Evolutionary conservation across 352 stramenopile species (phyloP).

Genomic region (Saprolegnia parasitica): DNA sequence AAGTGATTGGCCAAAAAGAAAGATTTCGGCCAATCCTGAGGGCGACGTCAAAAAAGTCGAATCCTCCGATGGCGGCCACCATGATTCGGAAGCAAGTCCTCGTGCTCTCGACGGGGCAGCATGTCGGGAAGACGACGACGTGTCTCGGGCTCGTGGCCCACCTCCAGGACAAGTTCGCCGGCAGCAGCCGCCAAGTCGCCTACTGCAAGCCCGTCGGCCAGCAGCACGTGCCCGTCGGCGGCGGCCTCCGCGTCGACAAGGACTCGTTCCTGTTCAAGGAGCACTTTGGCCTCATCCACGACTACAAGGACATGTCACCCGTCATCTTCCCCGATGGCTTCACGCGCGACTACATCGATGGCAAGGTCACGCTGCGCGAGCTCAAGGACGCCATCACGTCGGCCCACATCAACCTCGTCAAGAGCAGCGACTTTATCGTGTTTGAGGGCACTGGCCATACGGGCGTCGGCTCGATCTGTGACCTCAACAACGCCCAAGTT

Average conservation of each 20-base stretch:
- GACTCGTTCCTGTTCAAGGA: slow-evolving; percentile 95
- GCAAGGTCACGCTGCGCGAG: slow-evolving; percentile 85
- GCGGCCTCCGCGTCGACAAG: slow-evolving; percentile 85
- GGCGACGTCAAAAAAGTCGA: background rate
- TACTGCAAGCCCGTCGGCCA: slow-evolving; percentile 97
- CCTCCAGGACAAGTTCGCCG: slow-evolving; percentile 87
- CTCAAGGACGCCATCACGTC: slow-evolving; percentile 72
- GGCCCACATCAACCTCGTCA: slow-evolving; percentile 75
- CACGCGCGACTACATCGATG: slow-evolving; percentile 96
- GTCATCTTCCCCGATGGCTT: slow-evolving; percentile 96
- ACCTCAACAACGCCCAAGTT: slow-evolving; percentile 88
- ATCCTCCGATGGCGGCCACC: background rate
- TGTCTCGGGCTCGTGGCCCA: slow-evolving; percentile 93
- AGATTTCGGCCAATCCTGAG: background rate
- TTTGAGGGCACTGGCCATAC: slow-evolving; percentile 93
- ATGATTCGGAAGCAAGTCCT: slow-evolving; percentile 72
- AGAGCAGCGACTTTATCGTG: slow-evolving; percentile 89
- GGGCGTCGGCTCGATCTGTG: slow-evolving; percentile 87
- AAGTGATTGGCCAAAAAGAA: background rate
- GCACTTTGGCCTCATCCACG: slow-evolving; percentile 93
- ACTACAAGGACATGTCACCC: slow-evolving; percentile 96
- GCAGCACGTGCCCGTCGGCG: slow-evolving; percentile 82
- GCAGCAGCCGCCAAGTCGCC: slow-evolving; percentile 51
- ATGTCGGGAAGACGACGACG: slow-evolving; percentile 97
- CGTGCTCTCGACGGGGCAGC: slow-evolving; percentile 90